Evolutionary conservation across 2,329 filamentous ascomycete species (phyloP), one percentile per base, ranked within the genome.

Genomic region (Microsporum ferrugineum): DNA sequence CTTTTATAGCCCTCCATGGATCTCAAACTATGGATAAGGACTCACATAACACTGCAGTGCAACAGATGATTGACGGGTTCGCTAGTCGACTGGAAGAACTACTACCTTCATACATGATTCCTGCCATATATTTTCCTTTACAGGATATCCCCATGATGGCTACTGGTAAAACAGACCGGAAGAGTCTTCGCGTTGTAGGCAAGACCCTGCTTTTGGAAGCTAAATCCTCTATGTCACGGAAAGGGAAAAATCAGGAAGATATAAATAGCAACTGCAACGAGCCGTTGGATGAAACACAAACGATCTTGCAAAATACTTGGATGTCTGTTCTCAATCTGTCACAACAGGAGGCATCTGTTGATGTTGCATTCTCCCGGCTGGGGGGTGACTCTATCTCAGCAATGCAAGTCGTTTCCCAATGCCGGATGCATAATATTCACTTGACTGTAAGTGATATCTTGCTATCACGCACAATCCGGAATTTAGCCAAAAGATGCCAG

Each of bases 341-440:
- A 27, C 39, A 12, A 29, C 17, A 12, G 39, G 27, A 60, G 38
- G 57, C 60, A 17, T 36, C 58, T 27, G 14, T 57, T 27, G 58
- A 60, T 17, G 49, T 38, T 27, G 47, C 45, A 10, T 84, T 84
- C 71, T 83, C 84, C 72, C 74, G 76, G 7, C 73, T 83, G 0
- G 81, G 82, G 0, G 82, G 82, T 14, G 81, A 84, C 68, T 84
- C 81, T 0, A 80, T 84, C 45, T 71, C 74, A 2, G 81, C 81
- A 2, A 85, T 84, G 80, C 82, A 81, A 67, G 72, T 86, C 0
- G 83, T 84, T 0, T 80, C 82, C 2, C 79, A 80, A 60, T 77
- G 80, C 1, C 74, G 82, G 29, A 72, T 75, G 1, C 76, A 78
- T 29, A 78, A 77, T 0, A 68, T 82, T 58, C 72, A 74, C 5